Percentiles rank a stretch among this genome's conserved stretches.
phyloP scores from a whole-genome alignment of 2,329 filamentous ascomycete genomes.

The Mariannaea sp. region DNA sequence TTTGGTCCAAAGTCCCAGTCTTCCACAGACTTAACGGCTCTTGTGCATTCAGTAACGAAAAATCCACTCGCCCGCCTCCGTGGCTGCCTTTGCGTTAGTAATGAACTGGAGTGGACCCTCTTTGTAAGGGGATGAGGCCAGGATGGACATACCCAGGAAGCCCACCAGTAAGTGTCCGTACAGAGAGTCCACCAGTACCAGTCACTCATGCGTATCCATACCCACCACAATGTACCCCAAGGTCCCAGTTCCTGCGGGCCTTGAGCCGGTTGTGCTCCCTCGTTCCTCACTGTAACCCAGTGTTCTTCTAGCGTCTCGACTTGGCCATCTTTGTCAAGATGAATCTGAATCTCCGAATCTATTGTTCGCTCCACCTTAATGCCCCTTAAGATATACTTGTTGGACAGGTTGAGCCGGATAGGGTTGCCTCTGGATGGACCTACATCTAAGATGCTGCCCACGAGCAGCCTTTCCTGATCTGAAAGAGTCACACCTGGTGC shows the following conservation, averaged over 20 bases:
- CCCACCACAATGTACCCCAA: not conserved
- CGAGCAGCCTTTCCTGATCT: slow-evolving; percentile 4
- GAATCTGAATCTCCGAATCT: slow-evolving; percentile 1
- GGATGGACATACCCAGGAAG: not conserved
- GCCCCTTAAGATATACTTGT: not conserved
- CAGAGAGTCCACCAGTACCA: not conserved
- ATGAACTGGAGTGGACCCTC: not conserved
- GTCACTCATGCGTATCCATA: not conserved
- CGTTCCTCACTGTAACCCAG: not conserved
- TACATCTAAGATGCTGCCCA: slow-evolving; percentile 7
- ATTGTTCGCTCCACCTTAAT: not conserved
- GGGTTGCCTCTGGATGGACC: not conserved
- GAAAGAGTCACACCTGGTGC: slow-evolving; percentile 7
- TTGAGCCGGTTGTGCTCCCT: not conserved
- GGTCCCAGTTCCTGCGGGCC: not conserved
- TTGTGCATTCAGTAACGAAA: no score
- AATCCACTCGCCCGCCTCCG: not conserved
- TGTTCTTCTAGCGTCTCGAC: not conserved
- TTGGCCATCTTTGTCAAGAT: slow-evolving; percentile 2
- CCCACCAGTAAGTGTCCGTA: slow-evolving; percentile 3
- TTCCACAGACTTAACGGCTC: no score
- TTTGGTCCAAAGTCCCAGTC: no score
- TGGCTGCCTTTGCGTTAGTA: not conserved
- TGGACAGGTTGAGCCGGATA: slow-evolving; percentile 2
- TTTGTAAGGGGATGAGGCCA: not conserved